Conservation (phyloP, 2,329 filamentous ascomycete genomes). For the Graphiopsis chlorocephala region DNA sequence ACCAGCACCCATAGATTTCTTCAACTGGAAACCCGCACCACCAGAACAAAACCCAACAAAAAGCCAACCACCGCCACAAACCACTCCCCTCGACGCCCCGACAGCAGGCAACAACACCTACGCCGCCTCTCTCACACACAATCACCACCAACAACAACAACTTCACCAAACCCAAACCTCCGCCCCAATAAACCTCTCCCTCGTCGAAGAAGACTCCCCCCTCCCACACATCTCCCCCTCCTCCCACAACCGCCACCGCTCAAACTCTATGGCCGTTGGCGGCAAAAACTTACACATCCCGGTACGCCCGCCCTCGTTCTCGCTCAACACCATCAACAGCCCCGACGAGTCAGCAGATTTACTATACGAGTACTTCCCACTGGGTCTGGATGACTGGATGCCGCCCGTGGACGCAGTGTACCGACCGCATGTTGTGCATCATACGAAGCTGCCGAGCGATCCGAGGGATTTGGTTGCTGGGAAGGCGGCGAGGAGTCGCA, state of each 20-base stretch:
- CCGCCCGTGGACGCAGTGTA: conserved; percentile 87
- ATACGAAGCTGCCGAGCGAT: conserved; percentile 59
- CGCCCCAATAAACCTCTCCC: conserved; percentile 54
- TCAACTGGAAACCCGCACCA: conserved; percentile 41
- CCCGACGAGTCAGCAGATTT: conserved; percentile 75
- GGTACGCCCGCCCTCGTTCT: conserved; percentile 45
- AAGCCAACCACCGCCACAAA: conserved; percentile 40
- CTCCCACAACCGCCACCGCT: conserved; percentile 19
- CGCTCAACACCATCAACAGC: conserved; percentile 54
- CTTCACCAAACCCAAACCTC: conserved; percentile 31
- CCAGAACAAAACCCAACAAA: conserved; percentile 33
- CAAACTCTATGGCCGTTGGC: conserved; percentile 7
- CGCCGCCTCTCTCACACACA: conserved; percentile 50
- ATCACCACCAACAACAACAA: conserved; percentile 23
- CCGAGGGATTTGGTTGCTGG: conserved; percentile 41
- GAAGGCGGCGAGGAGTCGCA: conserved; percentile 34
- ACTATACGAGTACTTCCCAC: conserved; percentile 90
- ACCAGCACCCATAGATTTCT: conserved; percentile 41
- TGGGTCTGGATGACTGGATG: conserved; percentile 90
- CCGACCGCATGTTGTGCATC: conserved; percentile 88
- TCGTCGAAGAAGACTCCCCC: conserved; percentile 54
- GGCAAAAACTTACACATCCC: conserved; percentile 31
- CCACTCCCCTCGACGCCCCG: conserved; percentile 17
- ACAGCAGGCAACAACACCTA: conserved; percentile 23
- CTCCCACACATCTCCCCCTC: conserved; percentile 28